A percentile compares a stretch with the other conserved stretches of the same genome.
These are phyloP conservation scores for Brassica nigra DNA, from an alignment of 345 rosid genomes.

Conservation along the genomic window DNA sequence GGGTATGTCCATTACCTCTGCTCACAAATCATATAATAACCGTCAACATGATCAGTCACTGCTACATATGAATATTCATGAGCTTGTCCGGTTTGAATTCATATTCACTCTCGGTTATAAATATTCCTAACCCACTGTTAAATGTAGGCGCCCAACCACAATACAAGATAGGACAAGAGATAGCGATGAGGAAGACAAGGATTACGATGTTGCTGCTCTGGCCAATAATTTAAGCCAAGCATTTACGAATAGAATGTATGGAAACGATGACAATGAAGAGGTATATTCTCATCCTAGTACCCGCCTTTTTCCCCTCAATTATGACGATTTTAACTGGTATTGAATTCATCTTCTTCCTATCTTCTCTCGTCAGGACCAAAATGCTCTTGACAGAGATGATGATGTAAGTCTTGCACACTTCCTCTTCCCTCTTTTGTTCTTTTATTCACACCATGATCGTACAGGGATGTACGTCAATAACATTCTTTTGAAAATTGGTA, in stretches of 20 bases:
- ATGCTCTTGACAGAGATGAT: conserved; percentile 82
- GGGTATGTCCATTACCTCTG: conserved; percentile 55
- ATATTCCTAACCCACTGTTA: conserved; percentile 22
- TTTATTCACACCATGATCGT: not conserved
- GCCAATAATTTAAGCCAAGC: conserved; percentile 94
- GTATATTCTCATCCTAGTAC: conserved; percentile 41
- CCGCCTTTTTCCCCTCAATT: not conserved
- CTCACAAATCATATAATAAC: conserved; percentile 13
- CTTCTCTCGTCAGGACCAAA: conserved; percentile 60
- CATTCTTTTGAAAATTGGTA: not conserved
- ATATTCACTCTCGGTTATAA: conserved; percentile 10
- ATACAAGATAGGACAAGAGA: conserved; percentile 93
- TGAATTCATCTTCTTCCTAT: conserved; percentile 20
- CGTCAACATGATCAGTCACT: conserved; percentile 10
- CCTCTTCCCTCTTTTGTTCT: not conserved
- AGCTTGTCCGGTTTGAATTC: conserved; percentile 14
- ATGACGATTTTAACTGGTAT: not conserved
- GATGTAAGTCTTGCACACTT: conserved; percentile 54
- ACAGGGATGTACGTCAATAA: not conserved
- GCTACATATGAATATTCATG: conserved; percentile 1
- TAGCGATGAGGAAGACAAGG: conserved; percentile 96
- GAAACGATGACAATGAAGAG: conserved; percentile 89
- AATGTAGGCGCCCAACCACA: conserved; percentile 90
- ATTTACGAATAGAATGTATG: conserved; percentile 87
- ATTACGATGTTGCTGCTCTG: conserved; percentile 94